These are phyloP conservation scores for Hevea brasiliensis DNA, from an alignment of 345 rosid genomes.

Conservation along the genomic window DNA sequence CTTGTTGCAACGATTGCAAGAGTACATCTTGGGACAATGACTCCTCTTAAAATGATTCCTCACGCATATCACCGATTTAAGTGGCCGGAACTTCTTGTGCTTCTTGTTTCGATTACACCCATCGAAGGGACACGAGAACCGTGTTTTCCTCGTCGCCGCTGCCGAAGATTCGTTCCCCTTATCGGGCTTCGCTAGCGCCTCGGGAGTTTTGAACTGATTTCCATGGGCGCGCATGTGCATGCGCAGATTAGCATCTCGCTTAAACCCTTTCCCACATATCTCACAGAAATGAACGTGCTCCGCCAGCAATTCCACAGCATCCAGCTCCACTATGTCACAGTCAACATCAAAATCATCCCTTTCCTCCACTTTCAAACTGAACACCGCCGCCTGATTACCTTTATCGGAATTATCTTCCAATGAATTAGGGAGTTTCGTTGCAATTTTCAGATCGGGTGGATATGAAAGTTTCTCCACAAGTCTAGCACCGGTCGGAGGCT, in stretches of 20 bases:
- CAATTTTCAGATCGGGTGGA: background rate
- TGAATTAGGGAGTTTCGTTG: background rate
- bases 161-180: background rate
- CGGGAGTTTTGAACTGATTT: constrained; percentile 60
- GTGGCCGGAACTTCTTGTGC: constrained; percentile 52
- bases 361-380: constrained; percentile 1
- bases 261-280: constrained; percentile 74
- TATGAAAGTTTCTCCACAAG: background rate
- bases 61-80: constrained; percentile 64
- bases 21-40: constrained; percentile 71
- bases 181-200: constrained; percentile 53
- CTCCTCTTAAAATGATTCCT: constrained; percentile 78
- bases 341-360: constrained; percentile 22
- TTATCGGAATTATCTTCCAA: background rate
- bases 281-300: constrained; percentile 72
- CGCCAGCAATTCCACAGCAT: constrained; percentile 60
- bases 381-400: background rate
- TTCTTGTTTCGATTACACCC: constrained; percentile 63
- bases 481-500: background rate
- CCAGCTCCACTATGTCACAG: constrained; percentile 52
- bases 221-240: constrained; percentile 91
- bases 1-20: constrained; percentile 57
- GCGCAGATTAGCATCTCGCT: constrained; percentile 68
- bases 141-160: constrained; percentile 16
- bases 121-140: constrained; percentile 66